Evolutionary conservation across 257 asterid species (phyloP).

Genomic region (Gardenia jasminoides): DNA sequence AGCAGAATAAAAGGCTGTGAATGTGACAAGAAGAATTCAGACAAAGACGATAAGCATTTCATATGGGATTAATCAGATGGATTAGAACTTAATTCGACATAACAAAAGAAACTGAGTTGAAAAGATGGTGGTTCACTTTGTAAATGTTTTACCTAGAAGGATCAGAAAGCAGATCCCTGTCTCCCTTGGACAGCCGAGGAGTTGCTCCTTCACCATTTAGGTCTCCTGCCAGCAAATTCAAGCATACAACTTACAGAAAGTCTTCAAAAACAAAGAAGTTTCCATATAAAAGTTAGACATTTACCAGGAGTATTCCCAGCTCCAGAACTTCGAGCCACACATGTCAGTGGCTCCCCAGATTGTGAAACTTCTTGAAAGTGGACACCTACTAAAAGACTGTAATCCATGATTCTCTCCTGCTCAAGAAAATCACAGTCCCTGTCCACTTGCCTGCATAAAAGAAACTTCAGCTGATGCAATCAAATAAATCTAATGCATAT

Average conservation of each 20-base stretch:
- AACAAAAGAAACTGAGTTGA: no score
- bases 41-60: no score
- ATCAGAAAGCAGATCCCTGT: slow-evolving; percentile 32
- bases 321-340: slow-evolving; percentile 25
- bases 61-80: no score
- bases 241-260: background rate
- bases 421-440: slow-evolving; percentile 91
- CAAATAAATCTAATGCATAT: background rate
- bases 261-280: background rate
- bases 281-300: background rate
- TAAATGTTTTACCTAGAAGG: slow-evolving; percentile 34
- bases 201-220: slow-evolving; percentile 32
- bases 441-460: slow-evolving; percentile 73
- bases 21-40: background rate
- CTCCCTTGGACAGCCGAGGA: slow-evolving; percentile 35
- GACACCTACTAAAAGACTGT: slow-evolving; percentile 85
- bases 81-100: no score
- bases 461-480: slow-evolving; percentile 10
- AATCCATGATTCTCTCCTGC: slow-evolving; percentile 93
- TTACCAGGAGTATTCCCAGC: slow-evolving; percentile 39
- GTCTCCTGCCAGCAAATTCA: slow-evolving; percentile 27
- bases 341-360: slow-evolving; percentile 52
- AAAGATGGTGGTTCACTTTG: background rate
- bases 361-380: slow-evolving; percentile 72
- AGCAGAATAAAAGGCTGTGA: background rate